Conservation (phyloP, 257 asterid species). For the Solanum virginianum region DNA sequence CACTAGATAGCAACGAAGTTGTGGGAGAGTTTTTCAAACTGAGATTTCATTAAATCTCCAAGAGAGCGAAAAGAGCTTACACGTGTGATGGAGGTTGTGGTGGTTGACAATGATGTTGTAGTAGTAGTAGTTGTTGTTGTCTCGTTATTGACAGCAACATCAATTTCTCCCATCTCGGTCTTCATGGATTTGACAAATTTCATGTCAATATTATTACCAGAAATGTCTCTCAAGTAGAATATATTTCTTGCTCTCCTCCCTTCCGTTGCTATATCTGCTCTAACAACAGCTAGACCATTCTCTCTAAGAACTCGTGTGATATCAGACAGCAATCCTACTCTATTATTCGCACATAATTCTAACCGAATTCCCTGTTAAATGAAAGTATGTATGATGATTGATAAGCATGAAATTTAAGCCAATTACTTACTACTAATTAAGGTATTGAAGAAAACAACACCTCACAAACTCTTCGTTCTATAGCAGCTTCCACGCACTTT, state of each 20-base stretch:
- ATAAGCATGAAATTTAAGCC: not conserved
- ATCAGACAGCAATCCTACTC: conserved; percentile 71
- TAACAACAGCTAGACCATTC: conserved; percentile 35
- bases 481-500: conserved; percentile 68
- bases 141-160: conserved; percentile 19
- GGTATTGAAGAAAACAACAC: not conserved
- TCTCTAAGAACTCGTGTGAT: conserved; percentile 66
- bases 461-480: conserved; percentile 69
- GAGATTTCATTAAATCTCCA: conserved; percentile 1
- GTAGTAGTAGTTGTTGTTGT: conserved; percentile 27
- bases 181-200: conserved; percentile 42
- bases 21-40: not conserved
- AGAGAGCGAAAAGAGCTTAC: not conserved
- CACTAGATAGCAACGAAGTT: not conserved
- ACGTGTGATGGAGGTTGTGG: conserved; percentile 7
- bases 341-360: conserved; percentile 45
- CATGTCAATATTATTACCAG: conserved; percentile 53
- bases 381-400: not conserved
- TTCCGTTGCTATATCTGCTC: conserved; percentile 3
- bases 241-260: conserved; percentile 18
- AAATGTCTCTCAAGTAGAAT: conserved; percentile 65
- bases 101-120: conserved; percentile 15
- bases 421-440: too few species aligned
- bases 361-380: conserved; percentile 39
- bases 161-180: conserved; percentile 57